phyloP scores from a whole-genome alignment of 352 stramenopile species.

The Globisporangium orthogonon region DNA sequence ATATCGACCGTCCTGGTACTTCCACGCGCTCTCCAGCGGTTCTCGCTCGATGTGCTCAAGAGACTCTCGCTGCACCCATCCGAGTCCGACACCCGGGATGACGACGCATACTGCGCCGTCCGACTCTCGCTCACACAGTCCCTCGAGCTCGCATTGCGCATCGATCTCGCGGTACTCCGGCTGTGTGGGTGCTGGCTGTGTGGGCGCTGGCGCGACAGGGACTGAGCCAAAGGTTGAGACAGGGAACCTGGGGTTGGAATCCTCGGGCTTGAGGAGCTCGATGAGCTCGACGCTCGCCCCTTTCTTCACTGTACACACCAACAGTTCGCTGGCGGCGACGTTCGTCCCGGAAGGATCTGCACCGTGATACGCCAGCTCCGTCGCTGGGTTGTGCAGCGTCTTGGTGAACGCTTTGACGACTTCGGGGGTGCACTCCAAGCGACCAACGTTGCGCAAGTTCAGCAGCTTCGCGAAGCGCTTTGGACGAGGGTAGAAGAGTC shows the following conservation, averaged over 20 bases:
- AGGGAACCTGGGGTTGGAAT: too few species aligned
- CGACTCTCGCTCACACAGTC: too few species aligned
- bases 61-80: too few species aligned
- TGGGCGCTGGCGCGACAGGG: too few species aligned
- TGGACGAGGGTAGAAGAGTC: constrained; percentile 13
- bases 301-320: neutral
- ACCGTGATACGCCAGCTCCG: neutral
- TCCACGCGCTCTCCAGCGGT: neutral
- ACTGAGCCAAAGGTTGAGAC: too few species aligned
- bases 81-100: too few species aligned
- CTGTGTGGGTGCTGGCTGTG: neutral
- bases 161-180: neutral
- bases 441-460: constrained; percentile 4
- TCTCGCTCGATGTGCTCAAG: constrained; percentile 3
- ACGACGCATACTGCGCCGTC: too few species aligned
- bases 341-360: neutral
- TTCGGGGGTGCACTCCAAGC: neutral
- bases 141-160: constrained; percentile 10
- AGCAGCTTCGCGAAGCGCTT: constrained; percentile 3
- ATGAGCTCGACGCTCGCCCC: neutral
- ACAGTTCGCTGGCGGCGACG: neutral
- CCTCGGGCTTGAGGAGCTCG: too few species aligned
- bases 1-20: too few species aligned
- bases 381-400: neutral
- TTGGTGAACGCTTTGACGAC: neutral